Base-by-base conservation (phyloP, 176 grass and related monocot genomes). In the Elymus sibiricus region DNA sequence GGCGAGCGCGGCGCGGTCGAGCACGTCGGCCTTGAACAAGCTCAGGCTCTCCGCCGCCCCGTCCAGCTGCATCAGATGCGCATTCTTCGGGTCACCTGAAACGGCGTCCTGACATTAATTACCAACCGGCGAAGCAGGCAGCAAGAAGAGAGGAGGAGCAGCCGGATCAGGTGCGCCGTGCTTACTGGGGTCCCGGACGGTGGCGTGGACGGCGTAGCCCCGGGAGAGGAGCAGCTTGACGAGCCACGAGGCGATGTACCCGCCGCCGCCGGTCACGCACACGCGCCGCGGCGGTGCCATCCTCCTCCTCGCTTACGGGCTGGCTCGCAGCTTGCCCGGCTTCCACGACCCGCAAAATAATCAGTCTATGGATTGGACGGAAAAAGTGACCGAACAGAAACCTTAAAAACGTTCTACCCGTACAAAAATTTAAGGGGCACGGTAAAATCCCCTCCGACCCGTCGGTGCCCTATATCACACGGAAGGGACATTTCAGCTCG, bases 201-300 rank as follows among this genome's bases (percentile, higher is more conserved):
- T 89, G 82, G 79, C 92, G 76, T 89, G 92, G 21, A 94, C 92
- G 40, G 62, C 76, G 84, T 94, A 94, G 56, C 92, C 84, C 6
- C 83, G 83, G 22, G 82, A 79, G 82, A 94, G 93, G 42, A 92
- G 90, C 7, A 94, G 85, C 87, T 88, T 90, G 14, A 94, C 90
- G 39, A 92, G 84, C 84, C 89, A 94, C 4, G 89, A 90, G 17
- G 82, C 88, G 22, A 90, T 84, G 78, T 64, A 95, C 22, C 93
- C 93, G n/a, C 88, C 86, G 55, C 85, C 90, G 5, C 93, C 87
- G 14, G 87, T 95, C 39, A 95, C 88, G 79, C 88, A 89, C n/a
- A 91, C 86, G 3, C 61, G 72, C 13, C 42, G 42, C n/a, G 79
- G 58, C 21, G 2, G 39, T 80, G 17, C 15, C 71, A 46, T 74